Base-by-base conservation (phyloP, 163 green algal species). In the Chlamydomonas reinhardtii region DNA sequence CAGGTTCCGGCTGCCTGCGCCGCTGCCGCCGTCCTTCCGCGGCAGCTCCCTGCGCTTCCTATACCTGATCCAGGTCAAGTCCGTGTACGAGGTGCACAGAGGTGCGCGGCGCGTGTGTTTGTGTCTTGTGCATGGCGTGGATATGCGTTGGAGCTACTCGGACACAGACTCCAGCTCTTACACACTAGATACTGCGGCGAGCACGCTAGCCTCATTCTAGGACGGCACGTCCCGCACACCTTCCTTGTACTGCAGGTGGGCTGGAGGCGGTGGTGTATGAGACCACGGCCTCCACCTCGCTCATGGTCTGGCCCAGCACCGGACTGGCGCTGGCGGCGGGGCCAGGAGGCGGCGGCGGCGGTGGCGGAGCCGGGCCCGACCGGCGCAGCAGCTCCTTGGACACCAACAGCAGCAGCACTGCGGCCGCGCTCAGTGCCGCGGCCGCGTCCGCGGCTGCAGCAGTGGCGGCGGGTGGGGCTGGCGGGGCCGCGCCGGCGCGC, bases 41-140 rank as follows among this genome's bases (percentile, higher is more conserved):
- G 87, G 87, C 29, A 91, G 74, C 71, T 61, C 75, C 6, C 71
- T 88, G 61, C 87, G 87, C 24, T 91, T 91, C 74, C 52, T 70
- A 29, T 91, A 91, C 87, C 71, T 81, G 17, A 72, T 91, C 8
- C 73, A 88, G 8, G 81, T 88, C 14, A 82, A 76, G 37, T 76
- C 82, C 11, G n/a, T 83, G 59, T 91, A 88, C n/a, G 74, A 86
- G 76, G 52, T 85, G 29, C 61, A 88, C 17, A 32, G 15, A 76
- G 82, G 82, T 81, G 39, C 71, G 74, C 32, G 31, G 65, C 15
- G 65, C 20, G 73, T 16, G n/a, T n/a, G n/a, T n/a, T n/a, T n/a
- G n/a, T n/a, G n/a, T n/a, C n/a, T n/a, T n/a, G n/a, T n/a, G n/a
- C n/a, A n/a, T n/a, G n/a, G n/a, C n/a, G n/a, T n/a, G n/a, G n/a